Conservation (phyloP, 139 green algal genomes). For the Chlorella sorokiniana region DNA sequence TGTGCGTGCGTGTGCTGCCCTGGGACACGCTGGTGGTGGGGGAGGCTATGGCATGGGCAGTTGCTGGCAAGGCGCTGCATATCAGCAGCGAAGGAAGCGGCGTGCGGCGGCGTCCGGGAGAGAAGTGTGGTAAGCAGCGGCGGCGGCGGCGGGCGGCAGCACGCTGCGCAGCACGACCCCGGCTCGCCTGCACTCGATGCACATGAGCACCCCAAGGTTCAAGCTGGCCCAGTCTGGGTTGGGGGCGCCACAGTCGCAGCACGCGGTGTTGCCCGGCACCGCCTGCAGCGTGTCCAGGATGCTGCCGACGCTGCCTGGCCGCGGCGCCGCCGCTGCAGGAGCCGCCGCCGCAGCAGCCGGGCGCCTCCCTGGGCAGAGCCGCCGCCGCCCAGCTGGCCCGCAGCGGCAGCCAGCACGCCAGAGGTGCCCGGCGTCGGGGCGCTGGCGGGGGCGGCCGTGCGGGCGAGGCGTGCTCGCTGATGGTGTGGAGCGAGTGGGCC, state of each 20-base stretch:
- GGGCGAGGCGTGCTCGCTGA: constrained; percentile 2
- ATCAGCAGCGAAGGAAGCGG: no score
- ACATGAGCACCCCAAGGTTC: constrained; percentile 87
- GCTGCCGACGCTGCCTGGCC: not conserved
- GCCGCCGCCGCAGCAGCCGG: not conserved
- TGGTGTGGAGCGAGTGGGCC: constrained; percentile 13
- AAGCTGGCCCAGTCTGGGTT: constrained; percentile 90
- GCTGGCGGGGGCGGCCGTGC: not conserved
- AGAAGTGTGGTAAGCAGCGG: no score
- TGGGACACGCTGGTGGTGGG: no score
- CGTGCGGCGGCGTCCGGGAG: no score
- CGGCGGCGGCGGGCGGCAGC: no score
- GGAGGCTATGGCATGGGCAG: no score
- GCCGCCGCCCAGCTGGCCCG: not conserved
- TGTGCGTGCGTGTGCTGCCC: no score
- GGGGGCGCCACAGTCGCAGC: constrained; percentile 81
- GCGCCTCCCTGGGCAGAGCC: no score
- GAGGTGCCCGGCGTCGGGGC: not conserved
- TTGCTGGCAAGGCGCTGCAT: no score
- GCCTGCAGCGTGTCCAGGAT: constrained; percentile 31
- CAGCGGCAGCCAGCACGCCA: not conserved
- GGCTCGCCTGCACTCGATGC: constrained; percentile 87
- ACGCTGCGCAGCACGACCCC: not conserved
- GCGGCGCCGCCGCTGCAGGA: not conserved
- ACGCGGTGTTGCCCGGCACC: constrained; percentile 76